phyloP scores from a whole-genome alignment of 805 yeast genomes.

The Candida sithepensis region DNA sequence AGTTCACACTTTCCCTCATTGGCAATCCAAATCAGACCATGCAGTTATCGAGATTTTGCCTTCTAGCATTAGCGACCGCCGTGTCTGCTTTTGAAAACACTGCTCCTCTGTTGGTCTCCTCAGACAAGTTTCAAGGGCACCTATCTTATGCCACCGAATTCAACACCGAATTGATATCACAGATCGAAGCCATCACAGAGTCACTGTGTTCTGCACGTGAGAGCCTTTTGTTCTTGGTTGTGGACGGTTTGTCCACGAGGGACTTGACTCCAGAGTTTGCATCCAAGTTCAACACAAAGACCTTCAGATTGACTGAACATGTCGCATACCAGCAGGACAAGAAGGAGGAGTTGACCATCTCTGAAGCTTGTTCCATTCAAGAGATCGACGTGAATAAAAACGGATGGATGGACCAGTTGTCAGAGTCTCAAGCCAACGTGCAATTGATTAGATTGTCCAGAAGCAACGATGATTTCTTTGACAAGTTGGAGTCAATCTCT shows the following conservation, averaged over 20 bases:
- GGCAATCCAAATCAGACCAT: constrained; percentile 1
- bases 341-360: background rate
- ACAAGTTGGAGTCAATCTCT: constrained; percentile 11
- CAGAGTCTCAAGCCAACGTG: background rate
- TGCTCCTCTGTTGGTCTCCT: constrained; percentile 28
- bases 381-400: constrained; percentile 3
- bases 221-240: constrained; percentile 13
- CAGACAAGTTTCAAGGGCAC: background rate
- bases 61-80: constrained; percentile 6
- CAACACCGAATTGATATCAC: constrained; percentile 2
- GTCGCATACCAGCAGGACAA: constrained; percentile 18
- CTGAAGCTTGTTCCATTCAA: constrained; percentile 8
- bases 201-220: constrained; percentile 11
- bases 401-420: constrained; percentile 10
- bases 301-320: constrained; percentile 17
- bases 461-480: constrained; percentile 9
- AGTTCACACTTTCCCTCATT: background rate
- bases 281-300: constrained; percentile 4
- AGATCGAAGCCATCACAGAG: constrained; percentile 8
- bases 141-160: constrained; percentile 19
- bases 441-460: constrained; percentile 6
- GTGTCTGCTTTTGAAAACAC: constrained; percentile 29
- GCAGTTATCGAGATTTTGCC: constrained; percentile 4
- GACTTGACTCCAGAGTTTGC: constrained; percentile 13
- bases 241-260: constrained; percentile 17